A percentile compares a stretch with the other conserved stretches of the same genome.
These are phyloP conservation scores for Scheffersomyces quercinus DNA, from an alignment of 1,139 yeast species.

Conservation along the genomic window DNA sequence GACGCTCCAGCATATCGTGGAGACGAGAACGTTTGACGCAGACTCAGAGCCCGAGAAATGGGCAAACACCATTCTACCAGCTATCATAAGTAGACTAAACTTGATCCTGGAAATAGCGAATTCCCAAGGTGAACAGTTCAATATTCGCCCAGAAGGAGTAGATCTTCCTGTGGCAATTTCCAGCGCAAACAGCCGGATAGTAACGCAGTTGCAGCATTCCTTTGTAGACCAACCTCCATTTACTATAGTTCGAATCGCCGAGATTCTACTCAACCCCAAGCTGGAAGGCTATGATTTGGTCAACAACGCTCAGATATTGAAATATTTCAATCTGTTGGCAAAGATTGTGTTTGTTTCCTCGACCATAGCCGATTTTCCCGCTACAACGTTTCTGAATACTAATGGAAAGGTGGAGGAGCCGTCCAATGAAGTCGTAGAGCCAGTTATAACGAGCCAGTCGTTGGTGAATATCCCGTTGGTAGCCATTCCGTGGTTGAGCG, in stretches of 20 bases:
- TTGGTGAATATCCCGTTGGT: slow-evolving; percentile 22
- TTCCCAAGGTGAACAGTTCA: slow-evolving; percentile 12
- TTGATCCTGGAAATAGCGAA: slow-evolving; percentile 8
- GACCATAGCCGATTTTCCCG: slow-evolving; percentile 26
- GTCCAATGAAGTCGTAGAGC: slow-evolving; percentile 4
- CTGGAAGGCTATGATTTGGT: slow-evolving; percentile 31
- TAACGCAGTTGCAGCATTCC: slow-evolving; percentile 18
- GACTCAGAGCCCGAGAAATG: slow-evolving; percentile 7
- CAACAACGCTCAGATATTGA: slow-evolving; percentile 21
- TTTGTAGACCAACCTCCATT: slow-evolving; percentile 54
- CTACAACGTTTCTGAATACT: slow-evolving; percentile 9
- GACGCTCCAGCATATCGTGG: slow-evolving; percentile 9
- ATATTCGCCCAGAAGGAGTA: slow-evolving; percentile 13
- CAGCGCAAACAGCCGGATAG: slow-evolving; percentile 14
- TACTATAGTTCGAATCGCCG: slow-evolving; percentile 57
- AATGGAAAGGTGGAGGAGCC: neutral
- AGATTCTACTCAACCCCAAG: slow-evolving; percentile 45
- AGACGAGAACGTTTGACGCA: slow-evolving; percentile 10
- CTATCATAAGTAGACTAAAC: slow-evolving; percentile 8
- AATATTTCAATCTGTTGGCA: slow-evolving; percentile 31
- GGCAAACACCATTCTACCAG: slow-evolving; percentile 11
- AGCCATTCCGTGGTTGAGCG: slow-evolving; percentile 51
- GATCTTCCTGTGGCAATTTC: slow-evolving; percentile 16
- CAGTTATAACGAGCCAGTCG: slow-evolving; percentile 8
- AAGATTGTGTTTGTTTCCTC: slow-evolving; percentile 32